Evolutionary conservation across 352 stramenopile genomes (phyloP).

Genomic region (Globisporangium abappressorium): DNA sequence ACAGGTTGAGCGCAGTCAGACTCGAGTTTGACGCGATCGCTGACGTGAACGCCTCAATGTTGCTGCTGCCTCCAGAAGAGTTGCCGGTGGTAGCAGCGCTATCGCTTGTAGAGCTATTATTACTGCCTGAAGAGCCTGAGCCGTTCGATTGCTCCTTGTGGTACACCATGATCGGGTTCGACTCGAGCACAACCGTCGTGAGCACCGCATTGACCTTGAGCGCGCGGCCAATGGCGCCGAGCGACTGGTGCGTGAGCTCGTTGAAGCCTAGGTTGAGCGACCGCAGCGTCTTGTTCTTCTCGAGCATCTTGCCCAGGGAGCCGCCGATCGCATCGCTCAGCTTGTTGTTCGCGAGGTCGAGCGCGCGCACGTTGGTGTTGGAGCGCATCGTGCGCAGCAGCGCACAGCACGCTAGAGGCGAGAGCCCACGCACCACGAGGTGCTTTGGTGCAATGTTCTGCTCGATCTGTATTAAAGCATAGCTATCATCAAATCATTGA

Average conservation of each 20-base stretch:
- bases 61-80: constrained; percentile 11
- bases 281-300: constrained; percentile 46
- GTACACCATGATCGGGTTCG: constrained; percentile 43
- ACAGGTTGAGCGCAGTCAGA: constrained; percentile 57
- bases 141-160: constrained; percentile 20
- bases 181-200: constrained; percentile 54
- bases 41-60: constrained; percentile 39
- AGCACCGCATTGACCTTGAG: constrained; percentile 47
- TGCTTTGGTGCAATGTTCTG: constrained; percentile 43
- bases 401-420: constrained; percentile 48
- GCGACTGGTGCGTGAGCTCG: constrained; percentile 33
- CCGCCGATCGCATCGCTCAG: constrained; percentile 41
- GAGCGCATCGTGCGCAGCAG: constrained; percentile 52
- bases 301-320: constrained; percentile 50
- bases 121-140: background rate
- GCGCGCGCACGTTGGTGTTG: constrained; percentile 50
- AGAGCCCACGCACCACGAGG: constrained; percentile 47
- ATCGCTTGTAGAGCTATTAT: background rate
- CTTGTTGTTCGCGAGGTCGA: constrained; percentile 63
- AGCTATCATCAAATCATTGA: background rate
- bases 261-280: constrained; percentile 63
- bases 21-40: constrained; percentile 34
- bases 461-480: constrained; percentile 31
- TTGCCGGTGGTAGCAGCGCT: background rate
- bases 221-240: constrained; percentile 35